phyloP scores from a whole-genome alignment of 2,329 filamentous ascomycete species.

The Fusarium sp. region DNA sequence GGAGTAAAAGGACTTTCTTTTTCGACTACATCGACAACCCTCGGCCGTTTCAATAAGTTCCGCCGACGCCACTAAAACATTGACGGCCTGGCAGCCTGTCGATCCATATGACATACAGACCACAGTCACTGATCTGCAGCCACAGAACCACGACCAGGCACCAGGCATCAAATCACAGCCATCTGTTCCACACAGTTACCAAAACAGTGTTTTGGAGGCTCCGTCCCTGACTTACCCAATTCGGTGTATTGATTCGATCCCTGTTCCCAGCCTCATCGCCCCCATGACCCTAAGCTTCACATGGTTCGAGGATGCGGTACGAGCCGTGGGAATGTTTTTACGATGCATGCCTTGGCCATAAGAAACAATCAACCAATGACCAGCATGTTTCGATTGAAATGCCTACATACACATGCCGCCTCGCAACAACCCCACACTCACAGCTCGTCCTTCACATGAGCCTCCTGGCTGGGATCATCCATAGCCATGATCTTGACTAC shows the following conservation, averaged over 20 bases:
- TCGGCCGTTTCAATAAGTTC: slow-evolving; percentile 38
- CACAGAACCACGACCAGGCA: slow-evolving; percentile 21
- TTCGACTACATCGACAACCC: slow-evolving; percentile 13
- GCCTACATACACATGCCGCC: slow-evolving; percentile 14
- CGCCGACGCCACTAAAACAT: slow-evolving; percentile 20
- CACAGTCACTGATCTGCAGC: slow-evolving; percentile 30
- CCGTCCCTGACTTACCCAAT: slow-evolving; percentile 27
- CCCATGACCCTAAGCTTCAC: slow-evolving; percentile 16
- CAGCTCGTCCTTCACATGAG: slow-evolving; percentile 62
- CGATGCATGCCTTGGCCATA: slow-evolving; percentile 15
- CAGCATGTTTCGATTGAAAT: slow-evolving; percentile 8
- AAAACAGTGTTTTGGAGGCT: slow-evolving; percentile 11
- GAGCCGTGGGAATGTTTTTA: slow-evolving; percentile 24
- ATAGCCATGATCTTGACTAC: slow-evolving; percentile 98
- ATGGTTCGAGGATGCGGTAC: slow-evolving; percentile 35
- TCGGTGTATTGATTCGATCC: slow-evolving; percentile 29
- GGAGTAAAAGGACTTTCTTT: neutral
- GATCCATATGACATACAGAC: slow-evolving; percentile 9
- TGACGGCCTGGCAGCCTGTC: slow-evolving; percentile 36
- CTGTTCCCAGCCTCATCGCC: slow-evolving; percentile 6
- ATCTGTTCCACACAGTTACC: slow-evolving; percentile 20
- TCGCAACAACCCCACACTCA: slow-evolving; percentile 46
- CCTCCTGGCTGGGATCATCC: slow-evolving; percentile 71
- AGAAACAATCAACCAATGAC: slow-evolving; percentile 14
- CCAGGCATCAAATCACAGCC: slow-evolving; percentile 10